Conservation (phyloP, 108 stramenopile genomes). For the Schizochytrium sp. region DNA sequence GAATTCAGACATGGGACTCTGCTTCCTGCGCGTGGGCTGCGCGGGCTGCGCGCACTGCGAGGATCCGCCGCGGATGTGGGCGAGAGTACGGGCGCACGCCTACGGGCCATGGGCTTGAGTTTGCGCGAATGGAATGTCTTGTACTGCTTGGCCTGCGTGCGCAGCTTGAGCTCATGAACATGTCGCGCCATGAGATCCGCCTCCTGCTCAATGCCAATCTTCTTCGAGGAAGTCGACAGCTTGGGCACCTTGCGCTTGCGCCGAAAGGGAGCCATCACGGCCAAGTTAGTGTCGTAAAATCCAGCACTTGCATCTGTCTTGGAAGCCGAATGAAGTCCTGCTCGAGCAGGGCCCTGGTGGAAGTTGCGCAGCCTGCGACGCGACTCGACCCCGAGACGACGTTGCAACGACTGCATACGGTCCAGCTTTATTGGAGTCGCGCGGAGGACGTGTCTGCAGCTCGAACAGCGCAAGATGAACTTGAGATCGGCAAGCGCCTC, state of each 20-base stretch:
- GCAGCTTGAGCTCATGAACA: background rate
- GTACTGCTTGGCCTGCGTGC: background rate
- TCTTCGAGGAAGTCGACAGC: background rate
- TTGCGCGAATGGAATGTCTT: background rate
- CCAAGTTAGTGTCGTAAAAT: background rate
- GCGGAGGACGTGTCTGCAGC: background rate
- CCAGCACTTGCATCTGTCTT: background rate
- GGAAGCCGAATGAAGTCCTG: background rate
- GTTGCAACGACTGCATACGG: background rate
- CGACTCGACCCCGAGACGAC: background rate
- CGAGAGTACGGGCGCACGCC: too few relatives aligned
- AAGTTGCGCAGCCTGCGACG: background rate
- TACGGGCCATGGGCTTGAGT: background rate
- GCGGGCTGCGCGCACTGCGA: background rate
- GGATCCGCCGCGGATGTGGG: background rate
- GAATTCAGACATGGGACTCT: background rate
- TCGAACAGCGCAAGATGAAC: background rate
- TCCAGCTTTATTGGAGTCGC: background rate
- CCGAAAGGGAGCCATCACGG: background rate
- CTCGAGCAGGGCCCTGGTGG: background rate
- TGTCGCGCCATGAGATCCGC: background rate
- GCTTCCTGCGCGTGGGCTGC: background rate
- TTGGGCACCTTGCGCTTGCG: slow-evolving; percentile 6
- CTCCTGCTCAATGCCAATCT: background rate
- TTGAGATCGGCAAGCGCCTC: background rate